A percentile compares a stretch with the other conserved stretches of the same genome.
These are phyloP conservation scores for Fusarium udum DNA, from an alignment of 2,329 filamentous ascomycete genomes.

Conservation along the genomic window DNA sequence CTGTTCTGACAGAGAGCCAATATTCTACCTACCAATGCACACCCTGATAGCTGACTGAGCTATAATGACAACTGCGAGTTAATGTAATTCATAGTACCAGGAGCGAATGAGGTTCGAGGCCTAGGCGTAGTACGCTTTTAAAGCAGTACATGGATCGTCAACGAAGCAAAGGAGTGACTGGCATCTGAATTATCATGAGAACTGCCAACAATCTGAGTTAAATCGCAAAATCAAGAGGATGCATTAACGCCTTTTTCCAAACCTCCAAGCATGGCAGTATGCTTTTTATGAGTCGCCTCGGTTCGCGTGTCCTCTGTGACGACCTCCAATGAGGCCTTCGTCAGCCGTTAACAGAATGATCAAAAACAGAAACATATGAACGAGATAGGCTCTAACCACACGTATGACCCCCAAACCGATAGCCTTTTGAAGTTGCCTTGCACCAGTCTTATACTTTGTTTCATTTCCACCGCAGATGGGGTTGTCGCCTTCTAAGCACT, in stretches of 20 bases:
- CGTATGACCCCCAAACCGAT: background rate
- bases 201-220: conserved; percentile 9
- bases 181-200: conserved; percentile 9
- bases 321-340: background rate
- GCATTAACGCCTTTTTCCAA: conserved; percentile 13
- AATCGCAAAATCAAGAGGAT: background rate
- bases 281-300: background rate
- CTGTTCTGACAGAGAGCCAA: background rate
- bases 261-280: background rate
- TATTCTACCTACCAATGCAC: background rate
- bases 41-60: background rate
- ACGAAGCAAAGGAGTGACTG: background rate
- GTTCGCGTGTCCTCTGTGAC: background rate
- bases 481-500: conserved; percentile 14
- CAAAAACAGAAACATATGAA: background rate
- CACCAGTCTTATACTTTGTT: conserved; percentile 4
- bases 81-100: background rate
- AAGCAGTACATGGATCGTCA: background rate
- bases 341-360: background rate
- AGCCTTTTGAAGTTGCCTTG: conserved; percentile 33
- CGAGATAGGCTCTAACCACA: background rate
- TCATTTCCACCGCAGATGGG: background rate
- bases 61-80: background rate
- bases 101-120: background rate
- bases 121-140: background rate